phyloP scores from a whole-genome alignment of 2,329 filamentous ascomycete genomes.

The Cyclaneusma minus region DNA sequence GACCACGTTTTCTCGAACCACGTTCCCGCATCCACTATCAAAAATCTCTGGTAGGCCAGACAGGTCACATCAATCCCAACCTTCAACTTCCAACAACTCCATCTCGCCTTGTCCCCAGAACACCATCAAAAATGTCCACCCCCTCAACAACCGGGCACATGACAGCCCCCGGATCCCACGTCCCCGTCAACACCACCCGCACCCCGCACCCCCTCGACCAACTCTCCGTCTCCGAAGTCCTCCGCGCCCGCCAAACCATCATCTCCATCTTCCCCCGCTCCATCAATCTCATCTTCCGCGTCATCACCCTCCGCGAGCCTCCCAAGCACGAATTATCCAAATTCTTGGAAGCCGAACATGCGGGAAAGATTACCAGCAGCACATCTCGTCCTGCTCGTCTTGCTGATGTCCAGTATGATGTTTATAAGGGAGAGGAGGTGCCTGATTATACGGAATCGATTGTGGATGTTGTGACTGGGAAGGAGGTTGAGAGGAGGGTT shows the following conservation, averaged over 20 bases:
- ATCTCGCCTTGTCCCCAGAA: no score
- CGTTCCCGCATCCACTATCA: no score
- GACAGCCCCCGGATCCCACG: no score
- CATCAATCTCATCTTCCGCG: conserved; percentile 43
- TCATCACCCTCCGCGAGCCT: conserved; percentile 39
- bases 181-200: no score
- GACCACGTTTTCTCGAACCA: no score
- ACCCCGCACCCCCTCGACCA: conserved; percentile 29
- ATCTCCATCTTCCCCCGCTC: conserved; percentile 15
- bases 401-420: conserved; percentile 38
- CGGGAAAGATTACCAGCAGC: conserved; percentile 19
- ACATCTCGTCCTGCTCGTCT: conserved; percentile 30
- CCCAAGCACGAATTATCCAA: conserved; percentile 31
- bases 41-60: no score
- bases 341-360: conserved; percentile 30
- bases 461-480: conserved; percentile 27
- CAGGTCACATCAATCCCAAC: no score
- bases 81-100: no score
- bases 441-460: conserved; percentile 38
- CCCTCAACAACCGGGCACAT: no score
- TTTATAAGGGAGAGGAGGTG: conserved; percentile 32
- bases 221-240: conserved; percentile 28
- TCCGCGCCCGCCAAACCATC: conserved; percentile 33
- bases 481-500: conserved; percentile 26
- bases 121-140: no score